phyloP scores from a whole-genome alignment of 768 basidiomycete species.

The Galerina marginata region DNA sequence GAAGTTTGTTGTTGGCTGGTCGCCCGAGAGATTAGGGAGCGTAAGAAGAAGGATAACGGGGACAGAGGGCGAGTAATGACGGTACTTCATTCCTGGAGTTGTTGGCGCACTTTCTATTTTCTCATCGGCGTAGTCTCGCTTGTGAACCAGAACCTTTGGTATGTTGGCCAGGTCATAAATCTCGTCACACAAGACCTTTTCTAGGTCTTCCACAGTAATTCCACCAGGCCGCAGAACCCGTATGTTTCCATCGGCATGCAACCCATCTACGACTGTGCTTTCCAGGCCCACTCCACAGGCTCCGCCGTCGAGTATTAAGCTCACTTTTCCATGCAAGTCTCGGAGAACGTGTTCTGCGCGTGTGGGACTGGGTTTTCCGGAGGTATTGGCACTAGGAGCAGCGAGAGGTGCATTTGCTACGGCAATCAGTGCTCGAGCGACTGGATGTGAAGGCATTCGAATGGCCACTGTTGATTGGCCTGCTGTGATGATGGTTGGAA shows the following conservation, averaged over 20 bases:
- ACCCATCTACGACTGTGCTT: conserved; percentile 93
- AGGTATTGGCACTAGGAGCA: conserved; percentile 94
- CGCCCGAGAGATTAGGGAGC: conserved; percentile 44
- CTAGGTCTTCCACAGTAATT: conserved; percentile 87
- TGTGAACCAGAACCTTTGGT: conserved; percentile 78
- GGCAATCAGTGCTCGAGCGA: conserved; percentile 89
- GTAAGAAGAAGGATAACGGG: conserved; percentile 81
- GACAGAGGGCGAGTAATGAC: conserved; percentile 92
- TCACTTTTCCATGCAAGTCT: conserved; percentile 78
- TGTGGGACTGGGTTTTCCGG: conserved; percentile 94
- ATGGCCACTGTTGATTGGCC: conserved; percentile 83
- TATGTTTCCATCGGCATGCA: conserved; percentile 74
- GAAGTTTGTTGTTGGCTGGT: conserved; percentile 33
- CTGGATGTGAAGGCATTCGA: conserved; percentile 93
- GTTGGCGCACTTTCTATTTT: conserved; percentile 81
- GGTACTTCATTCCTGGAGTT: conserved; percentile 99
- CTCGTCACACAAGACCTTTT: conserved; percentile 56
- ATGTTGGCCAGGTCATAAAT: conserved; percentile 32
- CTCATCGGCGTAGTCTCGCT: conserved; percentile 75
- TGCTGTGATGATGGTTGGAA: conserved; percentile 83
- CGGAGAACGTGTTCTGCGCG: conserved; percentile 81
- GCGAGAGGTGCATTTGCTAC: conserved; percentile 78
- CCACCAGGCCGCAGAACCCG: conserved; percentile 92
- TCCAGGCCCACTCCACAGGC: conserved; percentile 89
- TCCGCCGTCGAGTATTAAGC: conserved; percentile 91